Evolutionary conservation across 169 alveolate genomes (phyloP).

Genomic region (Plasmodium vinckei): DNA sequence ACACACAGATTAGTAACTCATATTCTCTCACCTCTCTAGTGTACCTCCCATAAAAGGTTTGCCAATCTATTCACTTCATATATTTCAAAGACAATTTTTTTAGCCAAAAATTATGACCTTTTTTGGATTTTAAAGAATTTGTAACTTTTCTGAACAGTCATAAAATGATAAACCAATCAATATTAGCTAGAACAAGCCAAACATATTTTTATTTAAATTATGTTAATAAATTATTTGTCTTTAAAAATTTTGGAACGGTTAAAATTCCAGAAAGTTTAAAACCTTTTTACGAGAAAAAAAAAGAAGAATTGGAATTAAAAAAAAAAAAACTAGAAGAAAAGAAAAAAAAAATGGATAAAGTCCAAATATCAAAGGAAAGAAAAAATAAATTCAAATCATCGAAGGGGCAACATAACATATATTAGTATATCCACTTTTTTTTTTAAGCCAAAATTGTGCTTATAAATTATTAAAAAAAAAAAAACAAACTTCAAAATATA

Average conservation of each 20-base stretch:
- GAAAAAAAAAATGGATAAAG: conserved; percentile 67
- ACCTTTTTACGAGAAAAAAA: conserved; percentile 60
- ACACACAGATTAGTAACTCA: too few relatives aligned
- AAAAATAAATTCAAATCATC: conserved; percentile 71
- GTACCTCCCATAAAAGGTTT: too few relatives aligned
- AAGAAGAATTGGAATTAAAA: conserved; percentile 64
- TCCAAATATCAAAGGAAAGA: conserved; percentile 51
- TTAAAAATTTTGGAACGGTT: conserved; percentile 16
- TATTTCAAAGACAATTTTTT: too few relatives aligned
- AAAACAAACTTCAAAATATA: neutral
- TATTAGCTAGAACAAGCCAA: too few relatives aligned
- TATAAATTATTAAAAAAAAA: neutral
- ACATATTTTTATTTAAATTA: too few relatives aligned
- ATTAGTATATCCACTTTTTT: conserved; percentile 5
- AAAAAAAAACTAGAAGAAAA: conserved; percentile 50
- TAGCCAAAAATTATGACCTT: too few relatives aligned
- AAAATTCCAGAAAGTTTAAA: conserved; percentile 65
- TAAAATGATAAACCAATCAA: too few relatives aligned
- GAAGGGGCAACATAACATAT: conserved; percentile 72
- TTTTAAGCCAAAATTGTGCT: neutral
- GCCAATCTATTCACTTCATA: too few relatives aligned
- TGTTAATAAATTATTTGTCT: neutral
- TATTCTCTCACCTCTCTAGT: too few relatives aligned
- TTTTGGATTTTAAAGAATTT: too few relatives aligned
- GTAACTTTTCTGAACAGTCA: too few relatives aligned